A percentile compares a stretch with the other conserved stretches of the same genome.
phyloP scores from a whole-genome alignment of 1,139 yeast genomes.

The Candida sp. region DNA sequence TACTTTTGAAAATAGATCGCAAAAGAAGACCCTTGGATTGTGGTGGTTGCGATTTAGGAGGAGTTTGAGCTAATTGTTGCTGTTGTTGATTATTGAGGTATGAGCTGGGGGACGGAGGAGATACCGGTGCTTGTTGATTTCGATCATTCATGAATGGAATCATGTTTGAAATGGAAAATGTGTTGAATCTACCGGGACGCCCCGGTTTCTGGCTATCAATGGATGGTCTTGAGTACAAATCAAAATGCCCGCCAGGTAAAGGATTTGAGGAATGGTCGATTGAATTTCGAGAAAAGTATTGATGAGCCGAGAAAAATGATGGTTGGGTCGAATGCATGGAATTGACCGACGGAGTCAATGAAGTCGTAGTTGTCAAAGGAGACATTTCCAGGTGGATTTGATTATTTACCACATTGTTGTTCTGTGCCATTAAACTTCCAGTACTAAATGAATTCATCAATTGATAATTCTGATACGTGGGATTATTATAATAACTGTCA shows the following conservation, averaged over 20 bases:
- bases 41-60: slow-evolving; percentile 13
- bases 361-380: slow-evolving; percentile 45
- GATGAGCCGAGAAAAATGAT: slow-evolving; percentile 46
- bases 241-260: slow-evolving; percentile 32
- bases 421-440: slow-evolving; percentile 31
- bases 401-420: slow-evolving; percentile 2
- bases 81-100: slow-evolving; percentile 4
- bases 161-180: slow-evolving; percentile 33
- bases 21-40: slow-evolving; percentile 33
- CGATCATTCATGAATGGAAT: slow-evolving; percentile 45
- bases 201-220: slow-evolving; percentile 17
- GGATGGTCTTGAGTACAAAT: slow-evolving; percentile 18
- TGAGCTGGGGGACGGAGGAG: slow-evolving; percentile 18
- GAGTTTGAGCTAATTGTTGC: slow-evolving; percentile 4
- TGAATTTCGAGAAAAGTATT: slow-evolving; percentile 35
- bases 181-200: slow-evolving; percentile 30
- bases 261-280: slow-evolving; percentile 34
- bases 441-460: slow-evolving; percentile 46
- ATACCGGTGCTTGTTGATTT: slow-evolving; percentile 20
- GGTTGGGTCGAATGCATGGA: slow-evolving; percentile 45
- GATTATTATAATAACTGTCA: slow-evolving; percentile 14
- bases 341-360: slow-evolving; percentile 40
- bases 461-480: slow-evolving; percentile 10
- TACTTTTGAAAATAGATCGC: slow-evolving; percentile 39
- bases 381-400: slow-evolving; percentile 27